Conservation (phyloP, 768 basidiomycete genomes). For the Tylopilus vinaceipallidus region DNA sequence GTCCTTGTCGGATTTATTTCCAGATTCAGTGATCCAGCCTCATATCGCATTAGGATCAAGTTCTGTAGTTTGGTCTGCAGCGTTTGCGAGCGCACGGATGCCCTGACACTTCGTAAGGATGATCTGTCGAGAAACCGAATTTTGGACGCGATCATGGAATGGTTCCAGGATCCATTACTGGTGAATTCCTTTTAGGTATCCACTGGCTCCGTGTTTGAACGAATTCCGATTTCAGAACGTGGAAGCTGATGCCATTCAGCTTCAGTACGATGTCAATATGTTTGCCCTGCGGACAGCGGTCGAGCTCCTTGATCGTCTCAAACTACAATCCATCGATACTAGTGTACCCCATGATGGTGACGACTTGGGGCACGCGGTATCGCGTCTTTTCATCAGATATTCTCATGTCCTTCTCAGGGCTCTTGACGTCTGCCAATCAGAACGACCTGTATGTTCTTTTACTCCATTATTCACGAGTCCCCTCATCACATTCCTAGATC, state of each 20-base stretch:
- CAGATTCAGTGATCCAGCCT: constrained; percentile 51
- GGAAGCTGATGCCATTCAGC: constrained; percentile 36
- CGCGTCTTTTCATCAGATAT: constrained; percentile 79
- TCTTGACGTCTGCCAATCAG: constrained; percentile 51
- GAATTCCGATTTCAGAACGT: constrained; percentile 26
- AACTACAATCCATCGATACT: constrained; percentile 57
- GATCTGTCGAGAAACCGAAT: constrained; percentile 64
- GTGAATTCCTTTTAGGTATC: constrained; percentile 38
- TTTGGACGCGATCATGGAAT: constrained; percentile 75
- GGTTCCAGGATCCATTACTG: constrained; percentile 57
- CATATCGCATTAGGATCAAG: constrained; percentile 67
- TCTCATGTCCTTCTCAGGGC: constrained; percentile 62
- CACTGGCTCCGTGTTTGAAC: constrained; percentile 1
- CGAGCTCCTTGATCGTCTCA: constrained; percentile 71
- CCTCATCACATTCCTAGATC: constrained; percentile 31
- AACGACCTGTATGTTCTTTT: constrained; percentile 38
- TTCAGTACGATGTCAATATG: constrained; percentile 68
- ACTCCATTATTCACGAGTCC: background rate
- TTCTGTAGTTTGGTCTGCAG: constrained; percentile 73
- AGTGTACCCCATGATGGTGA: constrained; percentile 52
- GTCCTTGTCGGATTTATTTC: constrained; percentile 65
- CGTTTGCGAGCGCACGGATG: constrained; percentile 60
- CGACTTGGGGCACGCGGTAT: constrained; percentile 66
- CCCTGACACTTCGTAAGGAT: constrained; percentile 65
- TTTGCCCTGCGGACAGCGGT: constrained; percentile 73